Evolutionary conservation across 768 basidiomycete genomes (phyloP).

Genomic region (Mycena galopus): DNA sequence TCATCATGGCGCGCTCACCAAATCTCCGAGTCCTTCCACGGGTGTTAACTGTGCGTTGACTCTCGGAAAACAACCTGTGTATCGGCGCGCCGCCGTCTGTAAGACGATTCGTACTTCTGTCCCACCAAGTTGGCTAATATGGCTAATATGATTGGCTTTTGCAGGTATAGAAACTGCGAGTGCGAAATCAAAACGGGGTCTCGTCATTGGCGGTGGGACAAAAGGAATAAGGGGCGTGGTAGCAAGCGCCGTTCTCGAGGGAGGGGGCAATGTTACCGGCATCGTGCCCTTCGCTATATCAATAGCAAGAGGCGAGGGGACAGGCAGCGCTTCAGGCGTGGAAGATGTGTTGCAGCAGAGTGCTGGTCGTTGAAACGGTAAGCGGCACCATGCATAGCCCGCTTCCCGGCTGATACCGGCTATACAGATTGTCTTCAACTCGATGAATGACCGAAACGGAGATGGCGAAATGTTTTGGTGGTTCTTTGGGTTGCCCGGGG

Average conservation of each 20-base stretch:
- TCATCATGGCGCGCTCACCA: too few relatives aligned
- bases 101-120: too few relatives aligned
- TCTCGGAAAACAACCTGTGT: too few relatives aligned
- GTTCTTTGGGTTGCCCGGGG: conserved; percentile 91
- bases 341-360: conserved; percentile 32
- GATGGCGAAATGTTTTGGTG: conserved; percentile 87
- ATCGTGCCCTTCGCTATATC: conserved; percentile 85
- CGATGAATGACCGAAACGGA: conserved; percentile 90
- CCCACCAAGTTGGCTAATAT: background rate
- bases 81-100: background rate
- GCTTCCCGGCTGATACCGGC: background rate
- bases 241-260: conserved; percentile 70
- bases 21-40: too few relatives aligned
- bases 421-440: conserved; percentile 69
- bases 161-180: conserved; percentile 82
- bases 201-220: conserved; percentile 91
- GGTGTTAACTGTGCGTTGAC: too few relatives aligned
- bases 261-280: conserved; percentile 81
- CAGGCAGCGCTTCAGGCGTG: conserved; percentile 55
- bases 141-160: too few relatives aligned
- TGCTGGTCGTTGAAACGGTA: conserved; percentile 41
- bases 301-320: conserved; percentile 69
- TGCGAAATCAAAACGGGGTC: conserved; percentile 66
- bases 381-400: background rate
- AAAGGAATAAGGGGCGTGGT: conserved; percentile 90